phyloP scores from a whole-genome alignment of 805 yeast species.

The Candida tallmaniae region DNA sequence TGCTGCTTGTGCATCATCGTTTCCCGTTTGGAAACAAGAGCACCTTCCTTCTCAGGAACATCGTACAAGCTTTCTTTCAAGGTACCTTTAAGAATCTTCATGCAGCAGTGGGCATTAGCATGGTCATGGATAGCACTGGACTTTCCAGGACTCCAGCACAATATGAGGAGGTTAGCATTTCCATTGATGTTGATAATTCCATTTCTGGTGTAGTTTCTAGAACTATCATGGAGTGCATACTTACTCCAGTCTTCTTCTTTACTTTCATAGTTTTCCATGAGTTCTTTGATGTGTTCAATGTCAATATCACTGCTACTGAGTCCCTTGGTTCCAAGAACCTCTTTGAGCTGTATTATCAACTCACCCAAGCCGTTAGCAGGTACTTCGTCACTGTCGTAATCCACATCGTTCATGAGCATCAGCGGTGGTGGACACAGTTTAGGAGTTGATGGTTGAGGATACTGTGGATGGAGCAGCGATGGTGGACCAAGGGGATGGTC shows the following conservation, averaged over 20 bases:
- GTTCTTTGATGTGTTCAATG: constrained; percentile 37
- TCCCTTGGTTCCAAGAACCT: constrained; percentile 20
- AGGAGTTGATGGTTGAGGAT: no score
- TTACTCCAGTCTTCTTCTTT: constrained; percentile 52
- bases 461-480: no score
- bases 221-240: constrained; percentile 51
- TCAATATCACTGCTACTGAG: constrained; percentile 48
- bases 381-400: constrained; percentile 7
- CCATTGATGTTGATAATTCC: constrained; percentile 72
- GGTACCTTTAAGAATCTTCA: constrained; percentile 61
- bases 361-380: constrained; percentile 18
- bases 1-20: constrained; percentile 33
- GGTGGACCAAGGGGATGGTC: no score
- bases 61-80: constrained; percentile 55
- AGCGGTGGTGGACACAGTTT: no score
- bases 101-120: constrained; percentile 71
- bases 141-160: constrained; percentile 69
- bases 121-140: constrained; percentile 70
- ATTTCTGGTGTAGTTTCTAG: constrained; percentile 54
- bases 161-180: constrained; percentile 60
- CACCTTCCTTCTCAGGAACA: constrained; percentile 33
- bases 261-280: constrained; percentile 47
- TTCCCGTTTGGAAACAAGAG: constrained; percentile 20
- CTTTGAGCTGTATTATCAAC: constrained; percentile 19
- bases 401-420: no score